These are phyloP conservation scores for Phialophora verrucosa DNA, from an alignment of 2,329 filamentous ascomycete species.

Conservation along the genomic window DNA sequence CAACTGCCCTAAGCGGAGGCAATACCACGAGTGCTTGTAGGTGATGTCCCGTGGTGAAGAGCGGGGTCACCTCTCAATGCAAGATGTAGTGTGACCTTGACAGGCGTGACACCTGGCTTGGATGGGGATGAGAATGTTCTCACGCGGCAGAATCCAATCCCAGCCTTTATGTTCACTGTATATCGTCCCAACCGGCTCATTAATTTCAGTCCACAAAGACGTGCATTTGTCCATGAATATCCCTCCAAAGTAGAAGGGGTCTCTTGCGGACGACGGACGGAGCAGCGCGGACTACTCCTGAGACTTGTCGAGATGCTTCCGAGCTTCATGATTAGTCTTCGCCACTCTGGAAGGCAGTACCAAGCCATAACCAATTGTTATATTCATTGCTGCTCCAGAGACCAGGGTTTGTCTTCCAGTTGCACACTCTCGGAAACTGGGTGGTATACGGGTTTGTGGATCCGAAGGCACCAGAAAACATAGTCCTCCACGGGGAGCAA, in stretches of 20 bases:
- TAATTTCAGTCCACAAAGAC: neutral
- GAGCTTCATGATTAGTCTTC: no score
- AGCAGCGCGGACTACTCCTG: no score
- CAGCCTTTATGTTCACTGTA: neutral
- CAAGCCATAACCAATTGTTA: no score
- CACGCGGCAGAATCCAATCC: neutral
- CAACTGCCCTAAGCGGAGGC: no score
- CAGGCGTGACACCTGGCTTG: neutral
- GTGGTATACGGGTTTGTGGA: slow-evolving; percentile 63
- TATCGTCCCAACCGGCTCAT: neutral
- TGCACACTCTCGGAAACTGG: neutral
- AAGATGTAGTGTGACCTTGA: neutral
- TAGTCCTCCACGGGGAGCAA: slow-evolving; percentile 70
- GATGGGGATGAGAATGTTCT: neutral
- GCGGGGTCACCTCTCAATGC: neutral
- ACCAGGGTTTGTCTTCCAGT: slow-evolving; percentile 2
- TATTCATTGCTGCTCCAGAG: neutral
- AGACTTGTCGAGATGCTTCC: no score
- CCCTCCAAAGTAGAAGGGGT: neutral
- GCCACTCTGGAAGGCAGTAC: no score
- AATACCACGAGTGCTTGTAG: no score
- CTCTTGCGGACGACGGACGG: neutral
- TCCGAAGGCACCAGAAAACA: slow-evolving; percentile 66
- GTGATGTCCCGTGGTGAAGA: neutral
- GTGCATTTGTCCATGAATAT: neutral